Base-by-base conservation (phyloP, 306 rosid genomes). In the Hippophae tibetana region DNA sequence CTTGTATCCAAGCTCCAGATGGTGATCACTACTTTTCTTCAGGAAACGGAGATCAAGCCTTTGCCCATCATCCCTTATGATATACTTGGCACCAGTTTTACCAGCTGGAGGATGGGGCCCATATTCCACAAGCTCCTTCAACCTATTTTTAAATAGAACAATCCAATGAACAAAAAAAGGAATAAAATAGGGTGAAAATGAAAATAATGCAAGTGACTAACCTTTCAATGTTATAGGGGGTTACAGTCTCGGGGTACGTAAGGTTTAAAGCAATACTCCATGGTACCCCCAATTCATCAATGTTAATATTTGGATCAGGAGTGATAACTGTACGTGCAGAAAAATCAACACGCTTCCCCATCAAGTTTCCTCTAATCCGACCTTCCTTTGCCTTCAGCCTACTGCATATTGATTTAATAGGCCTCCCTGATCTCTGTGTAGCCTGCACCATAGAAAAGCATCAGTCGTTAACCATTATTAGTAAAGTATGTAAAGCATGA, bases 341-440 rank as follows among this genome's bases (percentile, higher is more conserved):
- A 83, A 92, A 92, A 70, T 92, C 99, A 66, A 92, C 96, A 58
- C 96, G 80, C 58, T 88, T 92, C 44, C 99, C 99, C 99, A 92
- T 92, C 81, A 92, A 75, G 68, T 92, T 92, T 46, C 99, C 99
- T 71, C 99, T 92, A 52, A 92, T 92, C 43, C 99, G 88, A n/a
- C 99, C 99, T 78, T 92, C 99, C 69, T 92, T 92, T n/a, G 99
- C 99, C 81, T 92, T 92, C 31, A 92, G 95, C 81, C 99, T 92
- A 74, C 99, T 92, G 68, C 99, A 92, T 47, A 92, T 92, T 42
- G 99, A 92, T 75, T 92, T 92, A 43, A 92, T 92, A 40, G 99
- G 99, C 69, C 99, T 84, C 65, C 99, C 99, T 2, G 99, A 92
- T 75, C 99, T 84, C 69, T 92, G 99, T 40, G 96, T 88, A 47